Conservation (phyloP, 192 early-diverging fungal genomes). For the Jimgerdemannia lactiflua region DNA sequence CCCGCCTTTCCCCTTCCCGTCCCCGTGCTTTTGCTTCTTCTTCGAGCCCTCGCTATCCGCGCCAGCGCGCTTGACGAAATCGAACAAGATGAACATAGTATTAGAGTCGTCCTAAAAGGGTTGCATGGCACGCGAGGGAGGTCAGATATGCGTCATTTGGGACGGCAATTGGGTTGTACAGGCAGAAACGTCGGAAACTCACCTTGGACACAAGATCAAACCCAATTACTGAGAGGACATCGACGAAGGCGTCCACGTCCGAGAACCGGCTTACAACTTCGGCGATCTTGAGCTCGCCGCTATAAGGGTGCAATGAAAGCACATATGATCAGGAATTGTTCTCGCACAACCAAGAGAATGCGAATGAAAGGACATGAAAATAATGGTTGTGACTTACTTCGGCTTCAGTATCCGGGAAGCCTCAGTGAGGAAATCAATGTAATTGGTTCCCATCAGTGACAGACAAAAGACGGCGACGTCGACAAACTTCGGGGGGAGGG, state of each 20-base stretch:
- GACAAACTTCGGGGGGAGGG: slow-evolving; percentile 58
- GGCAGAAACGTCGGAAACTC: neutral
- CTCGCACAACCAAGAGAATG: no score
- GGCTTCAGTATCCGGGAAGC: slow-evolving; percentile 81
- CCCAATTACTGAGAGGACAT: slow-evolving; percentile 66
- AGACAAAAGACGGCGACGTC: slow-evolving; percentile 92
- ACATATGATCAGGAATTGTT: no score
- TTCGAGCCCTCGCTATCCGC: slow-evolving; percentile 25
- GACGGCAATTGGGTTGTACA: neutral
- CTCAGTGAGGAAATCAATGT: slow-evolving; percentile 86
- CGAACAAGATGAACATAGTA: slow-evolving; percentile 95
- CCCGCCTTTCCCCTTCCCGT: slow-evolving; percentile 28
- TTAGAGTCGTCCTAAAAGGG: slow-evolving; percentile 64
- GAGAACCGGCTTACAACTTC: slow-evolving; percentile 92
- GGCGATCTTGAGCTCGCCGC: slow-evolving; percentile 89
- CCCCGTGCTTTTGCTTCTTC: slow-evolving; percentile 43
- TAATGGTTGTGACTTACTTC: slow-evolving; percentile 41
- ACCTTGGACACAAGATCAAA: slow-evolving; percentile 74
- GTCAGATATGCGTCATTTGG: slow-evolving; percentile 7
- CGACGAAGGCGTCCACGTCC: slow-evolving; percentile 75
- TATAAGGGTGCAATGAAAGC: slow-evolving; percentile 13
- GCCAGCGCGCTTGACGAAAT: slow-evolving; percentile 61
- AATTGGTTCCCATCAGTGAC: slow-evolving; percentile 97
- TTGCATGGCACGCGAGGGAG: neutral
- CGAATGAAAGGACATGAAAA: no score